Evolutionary conservation across 257 asterid species (phyloP), one percentile per base, ranked within the genome.

Genomic region (Scutellaria minor): DNA sequence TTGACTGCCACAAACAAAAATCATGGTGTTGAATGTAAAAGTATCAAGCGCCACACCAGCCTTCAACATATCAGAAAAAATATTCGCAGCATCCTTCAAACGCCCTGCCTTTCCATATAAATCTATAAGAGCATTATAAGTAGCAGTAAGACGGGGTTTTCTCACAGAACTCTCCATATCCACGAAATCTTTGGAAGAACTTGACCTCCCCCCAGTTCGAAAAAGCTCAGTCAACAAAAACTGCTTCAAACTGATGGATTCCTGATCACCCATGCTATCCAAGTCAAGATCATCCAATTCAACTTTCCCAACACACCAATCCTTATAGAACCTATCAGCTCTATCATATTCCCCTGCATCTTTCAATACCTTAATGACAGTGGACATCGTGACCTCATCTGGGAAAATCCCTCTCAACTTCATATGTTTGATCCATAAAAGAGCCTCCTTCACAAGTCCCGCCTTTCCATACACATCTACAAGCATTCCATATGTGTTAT

Each of bases 391-490:
- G 70, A 94, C 96, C 78, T 94, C 98, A 57, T 94, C 96, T 0
- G 97, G 96, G 45, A 86, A 85, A 80, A 91, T 51, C 68, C 98
- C 97, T 69, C 96, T 85, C 84, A 70, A 61, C 81, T 85, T 88
- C 97, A 93, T 93, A 76, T 93, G 95, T 68, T 89, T 93, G 75
- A 93, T 86, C 98, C 97, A 93, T 65, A 90, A 77, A 76, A 93
- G 93, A 0, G 97, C 80, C 79, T 93, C 98, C 81, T 86, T 93
- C 48, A 87, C 89, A n/a, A 93, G 83, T 56, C 98, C 97, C 2
- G 96, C 88, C 83, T 85, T 91, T 41, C 97, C 97, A 71, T 91
- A 94, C 81, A 91, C 98, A 81, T 94, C 98, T 9, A 94, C 95
- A 60, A 94, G 98, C 97, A 91, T 94, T 13, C 86, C 83, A 50